phyloP scores from a whole-genome alignment of 2,329 filamentous ascomycete genomes.

The Orbilia quercus region DNA sequence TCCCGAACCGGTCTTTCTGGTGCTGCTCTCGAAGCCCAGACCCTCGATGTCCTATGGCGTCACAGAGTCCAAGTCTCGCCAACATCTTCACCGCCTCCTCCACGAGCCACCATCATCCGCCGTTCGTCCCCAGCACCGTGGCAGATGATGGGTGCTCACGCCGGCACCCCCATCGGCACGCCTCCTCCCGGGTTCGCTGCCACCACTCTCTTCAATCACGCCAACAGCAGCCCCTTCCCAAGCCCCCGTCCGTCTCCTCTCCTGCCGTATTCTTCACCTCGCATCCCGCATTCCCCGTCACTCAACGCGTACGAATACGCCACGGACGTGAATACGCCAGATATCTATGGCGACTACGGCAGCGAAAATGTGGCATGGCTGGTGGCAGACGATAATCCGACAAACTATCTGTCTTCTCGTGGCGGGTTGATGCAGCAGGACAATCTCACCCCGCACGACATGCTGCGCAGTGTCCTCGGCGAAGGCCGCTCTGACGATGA shows the following conservation, averaged over 20 bases:
- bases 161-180: slow-evolving; percentile 74
- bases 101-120: slow-evolving; percentile 85
- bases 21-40: slow-evolving; percentile 83
- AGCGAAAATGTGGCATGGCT: slow-evolving; percentile 97
- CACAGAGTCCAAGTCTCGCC: slow-evolving; percentile 76
- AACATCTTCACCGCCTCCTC: slow-evolving; percentile 81
- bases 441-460: slow-evolving; percentile 98
- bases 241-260: slow-evolving; percentile 93
- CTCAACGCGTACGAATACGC: slow-evolving; percentile 88
- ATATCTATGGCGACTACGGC: slow-evolving; percentile 90
- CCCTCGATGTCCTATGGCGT: slow-evolving; percentile 90
- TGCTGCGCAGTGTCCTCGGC: slow-evolving; percentile 92
- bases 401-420: slow-evolving; percentile 80
- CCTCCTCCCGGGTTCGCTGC: slow-evolving; percentile 67
- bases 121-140: slow-evolving; percentile 92
- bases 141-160: slow-evolving; percentile 72
- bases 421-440: slow-evolving; percentile 69
- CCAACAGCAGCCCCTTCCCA: slow-evolving; percentile 85
- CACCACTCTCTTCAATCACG: slow-evolving; percentile 62
- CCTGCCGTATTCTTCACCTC: slow-evolving; percentile 86
- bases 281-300: slow-evolving; percentile 91
- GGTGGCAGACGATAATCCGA: slow-evolving; percentile 81
- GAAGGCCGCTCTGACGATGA: slow-evolving; percentile 91
- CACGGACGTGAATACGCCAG: slow-evolving; percentile 81
- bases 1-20: slow-evolving; percentile 81